These are phyloP conservation scores for Myrmaecium sp. DNA, from an alignment of 2,329 filamentous ascomycete species.

Conservation along the genomic window DNA sequence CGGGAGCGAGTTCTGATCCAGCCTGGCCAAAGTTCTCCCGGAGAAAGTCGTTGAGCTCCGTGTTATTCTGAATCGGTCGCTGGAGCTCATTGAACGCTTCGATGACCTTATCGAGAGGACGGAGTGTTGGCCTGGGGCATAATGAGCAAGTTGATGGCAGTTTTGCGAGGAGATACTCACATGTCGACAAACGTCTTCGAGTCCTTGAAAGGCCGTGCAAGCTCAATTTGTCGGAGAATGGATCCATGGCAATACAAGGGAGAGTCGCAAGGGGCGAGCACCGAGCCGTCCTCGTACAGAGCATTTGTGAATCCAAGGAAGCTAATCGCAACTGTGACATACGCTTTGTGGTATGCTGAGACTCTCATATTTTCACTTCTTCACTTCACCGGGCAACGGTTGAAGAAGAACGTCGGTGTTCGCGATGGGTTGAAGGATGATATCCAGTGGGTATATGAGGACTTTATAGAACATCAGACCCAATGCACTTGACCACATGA, in stretches of 20 bases:
- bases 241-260: constrained; percentile 51
- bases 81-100: constrained; percentile 41
- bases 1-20: constrained; percentile 42
- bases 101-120: constrained; percentile 42
- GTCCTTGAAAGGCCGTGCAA: constrained; percentile 46
- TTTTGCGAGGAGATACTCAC: constrained; percentile 1
- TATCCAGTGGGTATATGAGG: too few species aligned
- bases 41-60: constrained; percentile 45
- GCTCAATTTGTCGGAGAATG: constrained; percentile 43
- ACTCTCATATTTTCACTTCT: too few species aligned
- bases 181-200: constrained; percentile 55
- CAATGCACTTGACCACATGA: too few species aligned
- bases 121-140: constrained; percentile 38
- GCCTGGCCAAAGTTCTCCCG: constrained; percentile 45
- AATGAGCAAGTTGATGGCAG: not conserved
- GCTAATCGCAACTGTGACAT: constrained; percentile 2
- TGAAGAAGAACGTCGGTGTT: too few species aligned
- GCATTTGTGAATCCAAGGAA: constrained; percentile 22
- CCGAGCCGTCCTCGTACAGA: constrained; percentile 42
- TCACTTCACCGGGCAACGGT: too few species aligned
- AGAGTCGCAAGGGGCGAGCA: constrained; percentile 49
- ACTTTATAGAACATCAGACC: too few species aligned
- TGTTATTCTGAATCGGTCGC: constrained; percentile 46
- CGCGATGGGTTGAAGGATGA: too few species aligned
- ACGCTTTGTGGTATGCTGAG: too few species aligned